Evolutionary conservation across 257 asterid genomes (phyloP).

Genomic region (Thymus quinquecostatus): DNA sequence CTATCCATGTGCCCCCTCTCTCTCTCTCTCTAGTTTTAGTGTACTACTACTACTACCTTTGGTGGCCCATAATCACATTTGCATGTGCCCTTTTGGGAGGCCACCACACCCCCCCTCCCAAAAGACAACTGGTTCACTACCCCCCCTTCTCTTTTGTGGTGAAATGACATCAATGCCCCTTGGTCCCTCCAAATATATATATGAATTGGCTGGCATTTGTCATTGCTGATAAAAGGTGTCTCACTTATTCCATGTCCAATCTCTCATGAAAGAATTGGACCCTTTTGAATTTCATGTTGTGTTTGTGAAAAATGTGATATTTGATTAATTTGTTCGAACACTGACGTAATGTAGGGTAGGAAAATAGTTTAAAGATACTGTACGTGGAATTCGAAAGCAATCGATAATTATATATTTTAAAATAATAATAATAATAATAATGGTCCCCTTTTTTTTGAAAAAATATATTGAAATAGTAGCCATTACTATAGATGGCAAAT

Average conservation of each 20-base stretch:
- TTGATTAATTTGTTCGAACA: not conserved
- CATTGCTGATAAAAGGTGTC: slow-evolving; percentile 29
- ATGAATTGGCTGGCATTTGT: slow-evolving; percentile 13
- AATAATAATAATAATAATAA: too few species aligned
- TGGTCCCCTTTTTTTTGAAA: too few species aligned
- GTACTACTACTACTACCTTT: slow-evolving; percentile 11
- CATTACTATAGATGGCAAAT: too few species aligned
- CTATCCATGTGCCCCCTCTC: slow-evolving; percentile 61
- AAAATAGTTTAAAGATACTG: not conserved
- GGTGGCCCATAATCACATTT: slow-evolving; percentile 69
- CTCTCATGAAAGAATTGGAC: slow-evolving; percentile 9
- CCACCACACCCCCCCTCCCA: slow-evolving; percentile 40
- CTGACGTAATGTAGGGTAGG: not conserved
- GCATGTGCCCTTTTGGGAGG: slow-evolving; percentile 69
- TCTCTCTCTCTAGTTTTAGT: not conserved
- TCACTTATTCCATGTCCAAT: slow-evolving; percentile 37
- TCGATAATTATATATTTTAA: too few species aligned
- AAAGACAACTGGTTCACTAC: slow-evolving; percentile 34
- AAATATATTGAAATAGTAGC: too few species aligned
- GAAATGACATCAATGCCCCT: slow-evolving; percentile 24
- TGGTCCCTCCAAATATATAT: slow-evolving; percentile 4
- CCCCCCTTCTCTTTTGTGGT: slow-evolving; percentile 22
- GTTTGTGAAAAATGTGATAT: not conserved
- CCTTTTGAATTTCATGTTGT: not conserved
- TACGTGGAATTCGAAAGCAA: not conserved